Base-by-base conservation (phyloP, 2,329 filamentous ascomycete species). In the Pseudocercospora cruenta region DNA sequence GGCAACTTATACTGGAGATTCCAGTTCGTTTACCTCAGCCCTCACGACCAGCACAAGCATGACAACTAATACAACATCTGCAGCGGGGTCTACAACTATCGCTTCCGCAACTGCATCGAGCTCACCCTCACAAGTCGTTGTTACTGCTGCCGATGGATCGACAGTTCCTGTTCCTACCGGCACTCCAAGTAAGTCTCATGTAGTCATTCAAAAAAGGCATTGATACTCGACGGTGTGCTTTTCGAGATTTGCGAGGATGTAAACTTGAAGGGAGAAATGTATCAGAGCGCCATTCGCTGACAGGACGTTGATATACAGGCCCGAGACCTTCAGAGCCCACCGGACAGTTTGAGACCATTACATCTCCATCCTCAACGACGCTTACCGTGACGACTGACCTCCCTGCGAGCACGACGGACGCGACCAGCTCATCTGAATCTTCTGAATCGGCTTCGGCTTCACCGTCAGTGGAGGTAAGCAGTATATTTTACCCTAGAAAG, bases 371-470 rank as follows among this genome's bases (percentile, higher is more conserved):
- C 31, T 39, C 28, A 14, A 31, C 33, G 26, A 58, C 54, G 16
- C 16, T 55, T 24, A 55, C 51, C 9, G 24, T 28, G 22, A 55
- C 24, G 16, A 55, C 24, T 4, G 54, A 33, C 1, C 19, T 51
- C 4, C 47, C 54, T 19, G 8, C 54, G 19, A 14, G 8, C n/a
- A 58, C 31, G 2, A 33, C 28, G 54, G 28, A 21, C 24, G 26
- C 16, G 19, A 33, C 4, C 28, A 36, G 7, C 2, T 8, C 54
- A 10, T 7, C 31, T 12, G 21, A 22, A 28, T 8, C 51, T 16
- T 26, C 54, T 36, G 54, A 22, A 39, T 58, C 54, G 12, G 7
- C 54, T 58, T 58, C 54, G 31, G 54, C 54, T 21, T 36, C 54
- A 14, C 26, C 16, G 10, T 58, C 54, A 9, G 54, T 58, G 3